These are phyloP conservation scores for Trametes polyzona DNA, from an alignment of 1,284 basidiomycete genomes.

Conservation along the genomic window DNA sequence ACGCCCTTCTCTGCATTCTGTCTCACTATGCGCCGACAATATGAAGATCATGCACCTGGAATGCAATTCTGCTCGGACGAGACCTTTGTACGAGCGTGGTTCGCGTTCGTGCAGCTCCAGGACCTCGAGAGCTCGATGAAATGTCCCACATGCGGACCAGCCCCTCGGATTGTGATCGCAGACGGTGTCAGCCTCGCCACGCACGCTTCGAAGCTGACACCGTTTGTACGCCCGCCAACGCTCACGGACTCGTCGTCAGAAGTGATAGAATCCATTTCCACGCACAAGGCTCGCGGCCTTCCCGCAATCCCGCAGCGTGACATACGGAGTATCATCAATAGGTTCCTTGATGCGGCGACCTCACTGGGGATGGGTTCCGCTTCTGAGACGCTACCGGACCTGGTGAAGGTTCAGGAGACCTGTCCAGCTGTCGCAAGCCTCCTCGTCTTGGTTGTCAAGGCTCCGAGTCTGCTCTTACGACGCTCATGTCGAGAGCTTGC, in stretches of 20 bases:
- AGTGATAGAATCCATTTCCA: too few species aligned
- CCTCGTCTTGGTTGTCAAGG: too few species aligned
- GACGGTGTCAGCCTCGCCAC: conserved; percentile 23
- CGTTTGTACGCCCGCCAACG: conserved; percentile 2
- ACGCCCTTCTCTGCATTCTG: conserved; percentile 36
- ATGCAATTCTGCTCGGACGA: conserved; percentile 22
- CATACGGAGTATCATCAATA: too few species aligned
- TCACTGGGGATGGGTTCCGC: too few species aligned
- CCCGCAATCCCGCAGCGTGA: conserved; percentile 1
- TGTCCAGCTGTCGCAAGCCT: too few species aligned
- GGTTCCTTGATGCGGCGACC: too few species aligned
- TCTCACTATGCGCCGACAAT: conserved; percentile 19
- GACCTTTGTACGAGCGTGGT: conserved; percentile 21
- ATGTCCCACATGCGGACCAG: conserved; percentile 26
- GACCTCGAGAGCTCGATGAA: conserved; percentile 11
- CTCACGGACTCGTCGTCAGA: not conserved
- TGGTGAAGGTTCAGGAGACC: too few species aligned
- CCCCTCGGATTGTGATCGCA: conserved; percentile 21
- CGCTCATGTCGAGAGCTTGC: not conserved
- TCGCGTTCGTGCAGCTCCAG: conserved; percentile 18
- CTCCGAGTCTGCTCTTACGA: too few species aligned
- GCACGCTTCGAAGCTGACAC: conserved; percentile 14
- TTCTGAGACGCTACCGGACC: too few species aligned
- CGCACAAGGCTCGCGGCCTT: conserved; percentile 3
- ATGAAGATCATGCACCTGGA: conserved; percentile 6